Conservation (phyloP, 2,329 filamentous ascomycete species). For the Nectriaceae sp. region DNA sequence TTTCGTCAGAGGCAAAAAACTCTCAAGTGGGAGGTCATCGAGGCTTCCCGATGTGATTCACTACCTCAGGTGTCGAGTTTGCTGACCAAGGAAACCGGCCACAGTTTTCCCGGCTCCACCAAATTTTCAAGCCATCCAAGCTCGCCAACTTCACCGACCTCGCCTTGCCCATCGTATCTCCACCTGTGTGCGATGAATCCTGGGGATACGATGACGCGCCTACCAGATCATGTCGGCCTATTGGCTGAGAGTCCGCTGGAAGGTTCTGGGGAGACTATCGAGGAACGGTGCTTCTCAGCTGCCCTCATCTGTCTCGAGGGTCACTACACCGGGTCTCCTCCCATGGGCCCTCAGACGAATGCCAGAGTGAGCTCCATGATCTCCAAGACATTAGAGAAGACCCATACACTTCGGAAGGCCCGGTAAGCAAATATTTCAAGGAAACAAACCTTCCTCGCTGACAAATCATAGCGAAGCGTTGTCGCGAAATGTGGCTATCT, state of each 20-base stretch:
- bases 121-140: slow-evolving; percentile 17
- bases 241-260: slow-evolving; percentile 17
- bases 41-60: too few relatives aligned
- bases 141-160: slow-evolving; percentile 5
- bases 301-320: slow-evolving; percentile 63
- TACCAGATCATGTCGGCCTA: slow-evolving; percentile 25
- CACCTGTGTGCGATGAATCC: slow-evolving; percentile 13
- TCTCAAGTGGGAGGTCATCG: too few relatives aligned
- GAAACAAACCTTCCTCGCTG: slow-evolving; percentile 5
- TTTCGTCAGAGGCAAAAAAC: too few relatives aligned
- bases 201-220: slow-evolving; percentile 26
- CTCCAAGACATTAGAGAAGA: slow-evolving; percentile 63
- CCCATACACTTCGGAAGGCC: slow-evolving; percentile 61
- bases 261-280: slow-evolving; percentile 51
- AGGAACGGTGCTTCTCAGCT: slow-evolving; percentile 63
- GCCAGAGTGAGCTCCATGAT: slow-evolving; percentile 59
- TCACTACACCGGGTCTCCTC: slow-evolving; percentile 58
- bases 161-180: background rate
- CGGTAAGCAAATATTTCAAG: slow-evolving; percentile 43
- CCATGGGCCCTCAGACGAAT: slow-evolving; percentile 59
- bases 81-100: background rate
- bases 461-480: slow-evolving; percentile 53
- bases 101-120: slow-evolving; percentile 26
- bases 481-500: slow-evolving; percentile 64
- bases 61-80: too few relatives aligned